Conservation (phyloP, 257 asterid species). For the Scutellaria minor region DNA sequence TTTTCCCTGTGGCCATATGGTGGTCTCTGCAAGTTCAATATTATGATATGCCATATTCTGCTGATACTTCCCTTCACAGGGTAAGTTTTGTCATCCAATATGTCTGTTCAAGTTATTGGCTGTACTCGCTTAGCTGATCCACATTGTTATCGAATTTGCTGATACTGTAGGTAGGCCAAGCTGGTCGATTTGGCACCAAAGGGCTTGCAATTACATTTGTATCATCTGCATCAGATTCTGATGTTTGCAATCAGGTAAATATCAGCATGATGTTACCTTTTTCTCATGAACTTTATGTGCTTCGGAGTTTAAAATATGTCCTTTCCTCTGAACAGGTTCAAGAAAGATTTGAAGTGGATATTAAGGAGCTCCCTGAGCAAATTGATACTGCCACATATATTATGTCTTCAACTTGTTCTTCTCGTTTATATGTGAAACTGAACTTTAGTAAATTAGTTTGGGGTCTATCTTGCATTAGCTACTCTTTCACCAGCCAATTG, state of each 20-base stretch:
- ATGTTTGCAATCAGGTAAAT: slow-evolving; percentile 73
- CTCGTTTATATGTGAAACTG: not conserved
- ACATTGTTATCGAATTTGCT: slow-evolving; percentile 12
- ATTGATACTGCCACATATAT: slow-evolving; percentile 80
- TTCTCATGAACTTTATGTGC: not conserved
- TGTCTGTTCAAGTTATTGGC: not conserved
- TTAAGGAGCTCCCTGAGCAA: slow-evolving; percentile 86
- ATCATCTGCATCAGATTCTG: slow-evolving; percentile 80
- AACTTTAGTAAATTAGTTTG: not conserved
- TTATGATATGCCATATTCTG: slow-evolving; percentile 92
- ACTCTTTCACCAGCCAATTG: not conserved
- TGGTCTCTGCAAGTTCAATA: slow-evolving; percentile 4
- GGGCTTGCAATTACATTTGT: slow-evolving; percentile 92
- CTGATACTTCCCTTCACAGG: slow-evolving; percentile 82
- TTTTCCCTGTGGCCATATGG: too few relatives aligned
- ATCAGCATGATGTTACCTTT: not conserved
- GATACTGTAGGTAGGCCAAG: slow-evolving; percentile 68
- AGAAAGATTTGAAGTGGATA: slow-evolving; percentile 84
- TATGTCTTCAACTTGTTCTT: slow-evolving; percentile 37
- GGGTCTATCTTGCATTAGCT: not conserved
- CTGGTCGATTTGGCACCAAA: slow-evolving; percentile 86
- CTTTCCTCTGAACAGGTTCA: slow-evolving; percentile 56
- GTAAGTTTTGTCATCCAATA: slow-evolving; percentile 37
- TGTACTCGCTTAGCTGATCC: not conserved
- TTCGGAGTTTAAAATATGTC: slow-evolving; percentile 14